phyloP scores from a whole-genome alignment of 106 monocot species.

The Allium cepa region DNA sequence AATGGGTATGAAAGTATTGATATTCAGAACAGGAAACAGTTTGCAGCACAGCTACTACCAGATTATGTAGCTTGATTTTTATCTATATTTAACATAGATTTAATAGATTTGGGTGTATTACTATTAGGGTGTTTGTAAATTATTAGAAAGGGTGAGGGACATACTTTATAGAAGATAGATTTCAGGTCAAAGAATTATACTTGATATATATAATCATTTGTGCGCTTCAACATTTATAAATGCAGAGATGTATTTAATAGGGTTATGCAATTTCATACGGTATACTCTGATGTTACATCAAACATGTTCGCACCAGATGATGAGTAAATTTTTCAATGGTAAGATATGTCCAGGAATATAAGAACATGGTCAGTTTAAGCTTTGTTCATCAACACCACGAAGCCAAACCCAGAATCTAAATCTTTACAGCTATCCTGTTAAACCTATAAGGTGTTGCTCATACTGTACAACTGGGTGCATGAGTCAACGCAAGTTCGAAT shows the following conservation, averaged over 20 bases:
- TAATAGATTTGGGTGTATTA: slow-evolving; percentile 8
- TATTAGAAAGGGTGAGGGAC: neutral
- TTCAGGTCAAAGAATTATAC: slow-evolving; percentile 7
- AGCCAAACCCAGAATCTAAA: too few species aligned
- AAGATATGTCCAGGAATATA: neutral
- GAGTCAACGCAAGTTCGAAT: too few species aligned
- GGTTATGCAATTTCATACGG: slow-evolving; percentile 3
- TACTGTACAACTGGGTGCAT: too few species aligned
- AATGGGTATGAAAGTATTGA: slow-evolving; percentile 46
- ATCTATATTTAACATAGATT: neutral
- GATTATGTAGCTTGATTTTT: slow-evolving; percentile 41
- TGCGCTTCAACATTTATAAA: neutral
- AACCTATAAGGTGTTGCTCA: too few species aligned
- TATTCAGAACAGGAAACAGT: slow-evolving; percentile 73
- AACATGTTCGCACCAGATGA: neutral
- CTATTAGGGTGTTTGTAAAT: slow-evolving; percentile 1
- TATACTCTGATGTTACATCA: neutral
- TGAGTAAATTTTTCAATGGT: neutral
- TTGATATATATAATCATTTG: slow-evolving; percentile 11
- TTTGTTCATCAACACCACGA: too few species aligned
- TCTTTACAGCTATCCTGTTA: too few species aligned
- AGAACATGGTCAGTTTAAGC: neutral
- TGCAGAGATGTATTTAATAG: neutral
- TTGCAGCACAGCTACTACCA: slow-evolving; percentile 53
- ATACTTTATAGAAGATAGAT: slow-evolving; percentile 6